Evolutionary conservation across 202 grass and related monocot species (phyloP).

Genomic region (Digitaria exilis): DNA sequence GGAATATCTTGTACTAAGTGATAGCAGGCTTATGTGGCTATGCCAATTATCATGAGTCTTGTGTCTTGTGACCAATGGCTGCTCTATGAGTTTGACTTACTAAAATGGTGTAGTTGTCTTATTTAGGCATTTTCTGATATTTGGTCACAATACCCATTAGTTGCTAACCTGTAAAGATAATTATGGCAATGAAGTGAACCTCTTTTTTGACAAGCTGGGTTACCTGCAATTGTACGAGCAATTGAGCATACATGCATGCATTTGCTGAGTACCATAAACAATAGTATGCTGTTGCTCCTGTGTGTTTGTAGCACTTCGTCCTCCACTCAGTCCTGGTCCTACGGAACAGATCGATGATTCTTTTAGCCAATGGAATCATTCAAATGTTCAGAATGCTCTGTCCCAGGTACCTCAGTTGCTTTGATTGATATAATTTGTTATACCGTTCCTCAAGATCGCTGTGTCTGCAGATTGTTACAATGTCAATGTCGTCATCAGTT

Average conservation of each 20-base stretch:
- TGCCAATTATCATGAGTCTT: not conserved
- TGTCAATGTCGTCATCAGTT: constrained; percentile 76
- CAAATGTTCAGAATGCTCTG: constrained; percentile 77
- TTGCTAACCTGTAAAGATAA: no score
- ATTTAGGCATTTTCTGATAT: constrained; percentile 15
- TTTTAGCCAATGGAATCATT: constrained; percentile 85
- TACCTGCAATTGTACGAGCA: constrained; percentile 17
- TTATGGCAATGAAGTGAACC: constrained; percentile 6
- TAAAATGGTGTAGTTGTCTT: not conserved
- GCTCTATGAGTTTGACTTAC: constrained; percentile 20
- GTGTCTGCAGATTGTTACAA: constrained; percentile 76
- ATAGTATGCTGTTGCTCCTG: constrained; percentile 41
- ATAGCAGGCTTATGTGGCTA: constrained; percentile 16
- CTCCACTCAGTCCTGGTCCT: constrained; percentile 58
- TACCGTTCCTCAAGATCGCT: constrained; percentile 45
- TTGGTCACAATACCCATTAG: not conserved
- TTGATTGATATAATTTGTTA: constrained; percentile 38
- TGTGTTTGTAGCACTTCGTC: constrained; percentile 71
- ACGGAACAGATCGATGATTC: constrained; percentile 78
- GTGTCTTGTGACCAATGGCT: constrained; percentile 14
- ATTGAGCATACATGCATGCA: not conserved
- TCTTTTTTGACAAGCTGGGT: not conserved
- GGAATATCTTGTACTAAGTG: constrained; percentile 27
- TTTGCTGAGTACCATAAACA: constrained; percentile 17
- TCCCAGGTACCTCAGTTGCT: constrained; percentile 66